Conservation (phyloP, 768 basidiomycete species). For the Boletus rufocinnamomeus region DNA sequence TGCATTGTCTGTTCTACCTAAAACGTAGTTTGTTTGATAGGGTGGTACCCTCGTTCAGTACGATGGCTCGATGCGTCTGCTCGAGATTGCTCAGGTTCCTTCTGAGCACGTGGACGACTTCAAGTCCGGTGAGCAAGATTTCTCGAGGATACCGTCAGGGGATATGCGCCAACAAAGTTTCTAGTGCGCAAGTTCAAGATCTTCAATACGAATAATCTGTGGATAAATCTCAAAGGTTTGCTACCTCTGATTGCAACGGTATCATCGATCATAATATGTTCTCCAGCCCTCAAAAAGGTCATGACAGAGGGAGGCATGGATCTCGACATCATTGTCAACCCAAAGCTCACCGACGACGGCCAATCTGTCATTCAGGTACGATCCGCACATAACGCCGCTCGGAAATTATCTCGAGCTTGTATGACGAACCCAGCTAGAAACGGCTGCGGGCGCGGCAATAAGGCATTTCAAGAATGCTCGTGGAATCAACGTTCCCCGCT, state of each 20-base stretch:
- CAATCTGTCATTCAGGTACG: constrained; percentile 76
- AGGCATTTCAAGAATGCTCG: constrained; percentile 92
- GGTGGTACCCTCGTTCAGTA: constrained; percentile 91
- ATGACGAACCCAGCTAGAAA: constrained; percentile 60
- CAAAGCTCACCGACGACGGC: constrained; percentile 84
- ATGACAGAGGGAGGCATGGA: constrained; percentile 87
- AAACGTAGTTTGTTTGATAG: constrained; percentile 31
- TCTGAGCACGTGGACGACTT: constrained; percentile 14
- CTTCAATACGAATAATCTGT: constrained; percentile 85
- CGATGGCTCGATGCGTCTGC: constrained; percentile 40
- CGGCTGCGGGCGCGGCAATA: constrained; percentile 91
- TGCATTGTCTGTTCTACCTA: neutral
- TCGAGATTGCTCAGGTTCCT: constrained; percentile 15
- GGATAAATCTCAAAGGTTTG: constrained; percentile 75
- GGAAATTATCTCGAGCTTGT: constrained; percentile 8
- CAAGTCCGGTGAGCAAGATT: constrained; percentile 38
- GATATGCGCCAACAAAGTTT: constrained; percentile 2
- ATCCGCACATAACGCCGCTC: neutral
- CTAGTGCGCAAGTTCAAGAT: constrained; percentile 89
- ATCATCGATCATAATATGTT: neutral
- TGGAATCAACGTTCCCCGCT: constrained; percentile 93
- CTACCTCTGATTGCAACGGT: neutral
- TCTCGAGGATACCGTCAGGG: neutral
- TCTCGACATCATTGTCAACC: constrained; percentile 94
- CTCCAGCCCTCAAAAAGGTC: constrained; percentile 79